Base-by-base conservation (phyloP, 176 grass and related monocot species). In the Aegilops bicornis region DNA sequence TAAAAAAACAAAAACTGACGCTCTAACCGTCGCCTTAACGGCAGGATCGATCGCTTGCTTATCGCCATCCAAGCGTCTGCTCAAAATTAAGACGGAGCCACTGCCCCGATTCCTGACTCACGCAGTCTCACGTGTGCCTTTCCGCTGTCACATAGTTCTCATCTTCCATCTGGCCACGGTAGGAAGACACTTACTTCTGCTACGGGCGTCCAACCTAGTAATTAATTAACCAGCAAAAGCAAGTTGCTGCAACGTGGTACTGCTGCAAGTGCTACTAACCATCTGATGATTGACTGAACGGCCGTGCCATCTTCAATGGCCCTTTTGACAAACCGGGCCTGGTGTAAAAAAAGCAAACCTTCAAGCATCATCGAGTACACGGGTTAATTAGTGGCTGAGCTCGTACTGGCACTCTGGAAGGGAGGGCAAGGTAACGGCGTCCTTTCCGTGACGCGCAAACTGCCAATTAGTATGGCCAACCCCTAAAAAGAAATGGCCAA, bases 281-380 rank as follows among this genome's bases (percentile, higher is more conserved):
- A 66, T 67, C 39, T 81, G n/a, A 64, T 64, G n/a, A 63, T 20
- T 22, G 79, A 69, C 79, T 16, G 27, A 54, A 82, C 22, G 43
- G 29, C 42, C 79, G 62, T 81, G 79, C 62, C 40, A 32, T 81
- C 39, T 67, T 67, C 10, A 81, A 81, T 67, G 16, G 24, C 16
- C 43, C 64, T 56, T 56, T 56, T 56, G 58, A 61, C 20, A 61
- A 61, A 61, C 58, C 56, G 24, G n/a, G 69, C n/a, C n/a, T 25
- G 37, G n/a, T 73, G 70, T 3, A 45, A 73, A 73, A 72, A 45
- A 58, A 3, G 37, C 70, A 73, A 73, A 45, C 7, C n/a, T 42
- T 16, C 59, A 66, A 48, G 24, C 71, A 74, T 3, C 1, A 74
- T 7, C 23, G 71, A 27, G 40, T 62, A 62, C 22, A 62, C 3